A percentile compares a stretch with the other conserved stretches of the same genome.
These are phyloP conservation scores for Aspergillus phoenicis DNA, from an alignment of 2,329 filamentous ascomycete species.

Conservation along the genomic window DNA sequence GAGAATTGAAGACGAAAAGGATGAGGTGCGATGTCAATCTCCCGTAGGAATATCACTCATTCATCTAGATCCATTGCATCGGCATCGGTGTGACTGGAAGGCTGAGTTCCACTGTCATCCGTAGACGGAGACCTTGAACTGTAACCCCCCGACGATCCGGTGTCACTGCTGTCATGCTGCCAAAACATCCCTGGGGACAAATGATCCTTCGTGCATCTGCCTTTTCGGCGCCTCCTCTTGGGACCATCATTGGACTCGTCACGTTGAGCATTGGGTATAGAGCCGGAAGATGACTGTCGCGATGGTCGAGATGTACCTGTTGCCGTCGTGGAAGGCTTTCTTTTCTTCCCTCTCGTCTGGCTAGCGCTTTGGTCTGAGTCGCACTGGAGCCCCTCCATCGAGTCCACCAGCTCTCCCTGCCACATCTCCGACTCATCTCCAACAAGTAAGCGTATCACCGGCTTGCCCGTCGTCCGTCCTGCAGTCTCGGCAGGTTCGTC, in stretches of 20 bases:
- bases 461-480: neutral
- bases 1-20: neutral
- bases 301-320: constrained; percentile 12
- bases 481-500: constrained; percentile 25
- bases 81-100: constrained; percentile 14
- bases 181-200: constrained; percentile 14
- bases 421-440: constrained; percentile 6
- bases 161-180: constrained; percentile 19
- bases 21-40: neutral
- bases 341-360: constrained; percentile 37
- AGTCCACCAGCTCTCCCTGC: constrained; percentile 39
- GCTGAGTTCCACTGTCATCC: constrained; percentile 22
- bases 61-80: constrained; percentile 43
- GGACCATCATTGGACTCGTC: constrained; percentile 20
- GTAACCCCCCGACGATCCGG: constrained; percentile 23
- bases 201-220: constrained; percentile 21
- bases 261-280: constrained; percentile 14
- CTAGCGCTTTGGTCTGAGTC: constrained; percentile 26
- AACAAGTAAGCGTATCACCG: neutral
- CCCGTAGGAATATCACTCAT: constrained; percentile 5
- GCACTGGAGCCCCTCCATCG: constrained; percentile 36
- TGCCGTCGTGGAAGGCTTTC: constrained; percentile 33
- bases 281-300: neutral
- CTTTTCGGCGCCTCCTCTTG: constrained; percentile 33
- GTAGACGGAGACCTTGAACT: constrained; percentile 26